Evolutionary conservation across 116 monocot genomes (phyloP), one percentile per base, ranked within the genome.

Genomic region (Posidonia oceanica): DNA sequence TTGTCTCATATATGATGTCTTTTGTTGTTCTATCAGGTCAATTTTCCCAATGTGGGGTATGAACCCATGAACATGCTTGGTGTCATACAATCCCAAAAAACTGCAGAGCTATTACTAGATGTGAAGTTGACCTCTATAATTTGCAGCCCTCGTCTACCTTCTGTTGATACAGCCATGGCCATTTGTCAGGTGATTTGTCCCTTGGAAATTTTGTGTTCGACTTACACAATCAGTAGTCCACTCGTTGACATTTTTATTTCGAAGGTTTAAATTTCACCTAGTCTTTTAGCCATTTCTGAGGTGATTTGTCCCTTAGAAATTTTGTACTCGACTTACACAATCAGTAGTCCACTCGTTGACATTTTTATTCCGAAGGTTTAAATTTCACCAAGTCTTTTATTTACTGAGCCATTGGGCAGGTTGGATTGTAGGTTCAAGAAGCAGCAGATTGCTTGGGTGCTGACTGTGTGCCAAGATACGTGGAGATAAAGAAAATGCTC

Each of bases 11-110:
- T 29, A 29, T 29, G 29, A 41, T 3, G n/a, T 65, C 16, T 17
- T 17, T 14, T 65, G 23, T 53, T 48, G 4, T 14, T 36, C 48
- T 78, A 82, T 15, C 83, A 94, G 94, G 81, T 65, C 67, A 63
- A 64, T 60, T 84, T 87, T 69, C 56, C 80, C 39, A 80, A 76
- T 63, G 75, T 85, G 75, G 92, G 81, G 18, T 83, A 82, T 76
- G 87, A 88, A 67, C 78, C 96, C 56, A 78, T 97, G 83, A 97
- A 87, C 74, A 97, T 97, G 96, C 89, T 97, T 74, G 96, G 92
- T 38, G 72, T 87, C 68, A 89, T 97, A 68, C 70, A 80, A 75
- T 75, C 80, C 11, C 75, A 80, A 61, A 89, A 90, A 75, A 94
- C 81, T 66, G 95, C 91, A 63, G 88, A 88, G 75, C 69, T 95